These are phyloP conservation scores for Aspergillus heteromorphus DNA, from an alignment of 495 filamentous ascomycete genomes.

Conservation along the genomic window DNA sequence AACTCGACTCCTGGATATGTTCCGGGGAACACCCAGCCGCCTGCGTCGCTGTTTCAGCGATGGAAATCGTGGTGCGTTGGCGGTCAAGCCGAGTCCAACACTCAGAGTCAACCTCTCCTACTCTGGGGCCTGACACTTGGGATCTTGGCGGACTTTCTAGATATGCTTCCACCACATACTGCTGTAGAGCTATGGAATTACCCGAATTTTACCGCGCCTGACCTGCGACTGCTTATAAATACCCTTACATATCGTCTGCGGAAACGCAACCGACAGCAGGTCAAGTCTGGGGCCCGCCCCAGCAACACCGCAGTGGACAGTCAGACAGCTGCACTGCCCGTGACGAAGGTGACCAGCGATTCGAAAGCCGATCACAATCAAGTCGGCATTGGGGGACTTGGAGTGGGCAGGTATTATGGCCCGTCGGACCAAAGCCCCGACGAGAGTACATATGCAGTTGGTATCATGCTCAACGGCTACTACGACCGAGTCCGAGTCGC, in stretches of 20 bases:
- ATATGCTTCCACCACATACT: conserved; percentile 60
- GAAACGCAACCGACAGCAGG: conserved; percentile 44
- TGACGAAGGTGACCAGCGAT: conserved; percentile 16
- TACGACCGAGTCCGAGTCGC: conserved; percentile 58
- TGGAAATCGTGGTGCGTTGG: conserved; percentile 29
- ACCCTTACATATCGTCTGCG: conserved; percentile 57
- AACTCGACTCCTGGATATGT: conserved; percentile 44
- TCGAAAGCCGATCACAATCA: conserved; percentile 32
- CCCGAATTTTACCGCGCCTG: conserved; percentile 66
- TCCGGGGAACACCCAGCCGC: conserved; percentile 17
- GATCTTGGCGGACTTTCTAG: conserved; percentile 66
- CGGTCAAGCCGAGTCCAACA: conserved; percentile 28
- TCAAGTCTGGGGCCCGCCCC: conserved; percentile 32
- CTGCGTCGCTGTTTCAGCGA: conserved; percentile 17
- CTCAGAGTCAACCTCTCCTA: conserved; percentile 47
- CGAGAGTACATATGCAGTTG: conserved; percentile 44
- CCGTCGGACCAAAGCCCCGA: conserved; percentile 22
- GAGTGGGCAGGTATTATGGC: conserved; percentile 41
- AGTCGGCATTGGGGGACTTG: conserved; percentile 42
- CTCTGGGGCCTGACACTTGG: conserved; percentile 76
- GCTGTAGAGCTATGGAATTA: conserved; percentile 62
- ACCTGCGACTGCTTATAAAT: conserved; percentile 56
- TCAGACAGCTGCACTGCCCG: conserved; percentile 37
- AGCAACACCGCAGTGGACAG: conserved; percentile 39
- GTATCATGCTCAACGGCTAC: conserved; percentile 64